Evolutionary conservation across 257 asterid genomes (phyloP).

Genomic region (Fraxinus quadrangulata): DNA sequence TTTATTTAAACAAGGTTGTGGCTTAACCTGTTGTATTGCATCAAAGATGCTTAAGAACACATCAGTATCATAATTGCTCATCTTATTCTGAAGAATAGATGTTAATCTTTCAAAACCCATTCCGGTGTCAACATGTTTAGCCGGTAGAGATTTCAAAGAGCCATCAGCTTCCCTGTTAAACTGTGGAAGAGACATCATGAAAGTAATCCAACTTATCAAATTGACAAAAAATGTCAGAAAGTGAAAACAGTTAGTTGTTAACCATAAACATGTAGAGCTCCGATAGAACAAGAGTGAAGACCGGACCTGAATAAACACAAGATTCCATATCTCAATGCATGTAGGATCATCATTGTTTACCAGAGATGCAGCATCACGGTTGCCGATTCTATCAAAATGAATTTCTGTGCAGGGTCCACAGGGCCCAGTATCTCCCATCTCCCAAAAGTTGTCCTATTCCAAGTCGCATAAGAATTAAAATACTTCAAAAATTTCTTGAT

Average conservation of each 20-base stretch:
- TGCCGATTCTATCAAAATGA: constrained; percentile 91
- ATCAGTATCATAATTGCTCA: constrained; percentile 99
- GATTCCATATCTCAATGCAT: constrained; percentile 95
- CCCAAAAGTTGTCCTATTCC: constrained; percentile 93
- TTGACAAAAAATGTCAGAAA: not conserved
- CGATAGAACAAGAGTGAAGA: constrained; percentile 22
- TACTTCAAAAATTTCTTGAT: not conserved
- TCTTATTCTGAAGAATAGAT: constrained; percentile 87
- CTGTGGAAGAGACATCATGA: constrained; percentile 38
- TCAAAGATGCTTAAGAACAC: constrained; percentile 81
- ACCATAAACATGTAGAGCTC: constrained; percentile 8
- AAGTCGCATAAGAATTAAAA: constrained; percentile 16
- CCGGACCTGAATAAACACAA: constrained; percentile 88
- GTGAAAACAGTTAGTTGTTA: constrained; percentile 11
- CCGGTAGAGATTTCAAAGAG: constrained; percentile 81
- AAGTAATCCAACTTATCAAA: not conserved
- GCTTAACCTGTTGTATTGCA: constrained; percentile 77
- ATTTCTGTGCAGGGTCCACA: constrained; percentile 98
- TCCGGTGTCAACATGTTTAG: constrained; percentile 97
- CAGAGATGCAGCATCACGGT: constrained; percentile 79
- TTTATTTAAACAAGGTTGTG: not conserved
- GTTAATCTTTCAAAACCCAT: constrained; percentile 98
- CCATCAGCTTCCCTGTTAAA: constrained; percentile 91
- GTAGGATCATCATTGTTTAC: constrained; percentile 97
- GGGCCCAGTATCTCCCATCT: constrained; percentile 99